Percentiles rank a stretch among this genome's conserved stretches.
Conservation (phyloP, 257 asterid species). For the Schizonepeta tenuifolia region DNA sequence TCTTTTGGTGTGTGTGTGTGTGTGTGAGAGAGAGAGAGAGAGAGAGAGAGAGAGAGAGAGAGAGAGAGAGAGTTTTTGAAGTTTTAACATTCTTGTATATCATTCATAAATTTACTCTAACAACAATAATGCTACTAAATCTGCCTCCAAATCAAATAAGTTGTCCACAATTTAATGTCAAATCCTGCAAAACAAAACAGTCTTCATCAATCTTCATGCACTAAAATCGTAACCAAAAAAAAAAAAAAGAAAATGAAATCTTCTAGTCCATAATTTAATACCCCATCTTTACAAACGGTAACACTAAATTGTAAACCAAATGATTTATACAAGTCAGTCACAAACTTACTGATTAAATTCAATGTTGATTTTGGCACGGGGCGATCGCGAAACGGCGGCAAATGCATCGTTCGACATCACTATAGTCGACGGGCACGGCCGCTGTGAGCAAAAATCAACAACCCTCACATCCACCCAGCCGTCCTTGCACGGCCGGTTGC, state of each 20-base stretch:
- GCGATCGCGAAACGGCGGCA: constrained; percentile 49
- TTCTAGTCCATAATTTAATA: too few species aligned
- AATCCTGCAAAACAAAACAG: constrained; percentile 32
- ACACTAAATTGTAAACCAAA: too few species aligned
- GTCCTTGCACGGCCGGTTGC: constrained; percentile 55
- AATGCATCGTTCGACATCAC: constrained; percentile 67
- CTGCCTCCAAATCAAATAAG: not conserved
- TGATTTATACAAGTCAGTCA: not conserved
- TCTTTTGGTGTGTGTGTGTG: too few species aligned
- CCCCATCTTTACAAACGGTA: too few species aligned
- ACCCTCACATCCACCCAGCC: constrained; percentile 63
- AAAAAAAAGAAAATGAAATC: too few species aligned
- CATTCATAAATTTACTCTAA: too few species aligned
- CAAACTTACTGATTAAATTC: constrained; percentile 59
- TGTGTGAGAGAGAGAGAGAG: too few species aligned
- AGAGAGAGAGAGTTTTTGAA: too few species aligned
- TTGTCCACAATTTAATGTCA: not conserved
- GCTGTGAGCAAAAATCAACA: constrained; percentile 62
- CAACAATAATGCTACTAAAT: not conserved
- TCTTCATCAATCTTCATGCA: not conserved
- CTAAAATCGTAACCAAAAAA: too few species aligned
- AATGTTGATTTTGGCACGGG: constrained; percentile 62
- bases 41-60: too few species aligned
- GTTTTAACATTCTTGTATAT: too few species aligned
- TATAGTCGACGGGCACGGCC: constrained; percentile 75